These are phyloP conservation scores for Myochromella boudieri DNA, from an alignment of 768 basidiomycete genomes.

Conservation along the genomic window DNA sequence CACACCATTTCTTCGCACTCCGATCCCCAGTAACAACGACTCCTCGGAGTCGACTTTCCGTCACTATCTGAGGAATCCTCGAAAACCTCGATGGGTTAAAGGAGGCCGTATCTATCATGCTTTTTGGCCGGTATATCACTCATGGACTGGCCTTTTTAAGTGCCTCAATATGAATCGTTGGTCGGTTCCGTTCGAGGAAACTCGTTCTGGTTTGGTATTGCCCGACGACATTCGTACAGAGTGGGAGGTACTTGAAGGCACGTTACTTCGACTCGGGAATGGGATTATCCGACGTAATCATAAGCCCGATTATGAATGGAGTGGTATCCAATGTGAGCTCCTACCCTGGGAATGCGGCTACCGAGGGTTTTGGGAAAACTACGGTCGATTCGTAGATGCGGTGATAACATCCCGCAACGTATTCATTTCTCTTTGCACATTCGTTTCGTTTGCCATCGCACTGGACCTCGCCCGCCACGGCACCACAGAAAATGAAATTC, in stretches of 20 bases:
- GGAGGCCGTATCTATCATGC: not conserved
- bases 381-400: not conserved
- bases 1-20: not conserved
- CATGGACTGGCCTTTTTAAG: not conserved
- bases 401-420: not conserved
- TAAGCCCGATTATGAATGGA: not conserved
- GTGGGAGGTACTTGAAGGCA: not conserved
- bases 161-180: not conserved
- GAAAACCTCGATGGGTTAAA: conserved; percentile 5
- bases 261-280: not conserved
- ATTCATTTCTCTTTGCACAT: not conserved
- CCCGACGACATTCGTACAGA: not conserved
- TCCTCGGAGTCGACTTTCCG: too few relatives aligned
- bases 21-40: not conserved
- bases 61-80: not conserved
- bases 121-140: conserved; percentile 4
- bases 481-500: not conserved
- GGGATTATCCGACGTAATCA: not conserved
- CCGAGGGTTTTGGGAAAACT: not conserved
- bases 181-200: not conserved
- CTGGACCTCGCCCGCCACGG: conserved; percentile 1
- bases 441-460: conserved; percentile 6
- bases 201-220: too few relatives aligned
- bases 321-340: not conserved
- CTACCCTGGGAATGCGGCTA: not conserved